Evolutionary conservation across 805 yeast species (phyloP), one percentile per base, ranked within the genome.

Genomic region (Lachancea kluyveri): DNA sequence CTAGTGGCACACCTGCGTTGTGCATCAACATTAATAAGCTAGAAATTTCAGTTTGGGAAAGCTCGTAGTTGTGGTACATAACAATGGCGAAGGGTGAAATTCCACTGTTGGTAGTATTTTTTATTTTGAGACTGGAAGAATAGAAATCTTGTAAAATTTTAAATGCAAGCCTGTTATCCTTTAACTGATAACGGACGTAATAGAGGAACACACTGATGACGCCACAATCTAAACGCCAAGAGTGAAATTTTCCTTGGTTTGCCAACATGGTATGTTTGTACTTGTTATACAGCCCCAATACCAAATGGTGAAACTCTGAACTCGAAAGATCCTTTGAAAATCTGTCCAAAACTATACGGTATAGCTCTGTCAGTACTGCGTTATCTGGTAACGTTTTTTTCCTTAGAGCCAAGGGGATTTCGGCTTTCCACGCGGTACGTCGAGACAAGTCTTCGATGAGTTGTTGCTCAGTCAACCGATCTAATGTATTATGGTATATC

Each of bases 71-170:
- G 15, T 40, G 37, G 24, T 53, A 52, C 9, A 46, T 24, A 2
- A 52, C 48, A 4, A 45, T 29, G 3, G 55, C 46, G 36, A 56
- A 56, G 3, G 14, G 58, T 48, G 33, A 45, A 43, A 7, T 27
- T 30, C 4, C 24, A 15, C n/a, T n/a, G n/a, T n/a, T n/a, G 8
- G 46, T 26, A 3, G 45, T 33, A 22, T 30, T 27, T 4, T 22
- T n/a, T 7, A 29, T 13, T 5, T 27, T 17, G n/a, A 25, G 18
- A 15, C 25, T 21, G 3, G 39, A 31, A 3, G 44, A 32, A 26
- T 37, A 48, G 33, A 51, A 54, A 31, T 50, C 45, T 12, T 32
- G 23, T 10, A 54, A 32, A n/a, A 52, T 21, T 6, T 44, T 45
- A 31, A 39, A 43, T 3, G 58, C 52, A 13, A 56, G 31, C 12